Evolutionary conservation across 2,329 filamentous ascomycete species (phyloP).

Genomic region (Calonectria pseudoturangicola): DNA sequence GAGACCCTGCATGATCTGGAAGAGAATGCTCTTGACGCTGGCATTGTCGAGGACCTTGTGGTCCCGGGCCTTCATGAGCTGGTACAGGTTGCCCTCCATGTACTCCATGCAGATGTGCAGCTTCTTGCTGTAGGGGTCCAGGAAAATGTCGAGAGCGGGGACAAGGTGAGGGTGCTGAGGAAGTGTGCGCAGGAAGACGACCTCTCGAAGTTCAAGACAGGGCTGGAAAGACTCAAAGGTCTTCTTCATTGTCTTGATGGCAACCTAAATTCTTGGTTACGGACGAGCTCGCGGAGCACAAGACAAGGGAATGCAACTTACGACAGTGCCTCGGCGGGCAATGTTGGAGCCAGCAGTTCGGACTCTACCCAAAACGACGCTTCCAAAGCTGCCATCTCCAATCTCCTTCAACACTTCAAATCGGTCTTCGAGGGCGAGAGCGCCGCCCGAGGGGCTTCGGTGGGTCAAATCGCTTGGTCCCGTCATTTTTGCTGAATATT

Average conservation of each 20-base stretch:
- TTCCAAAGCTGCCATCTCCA: conserved; percentile 98
- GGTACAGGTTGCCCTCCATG: conserved; percentile 99
- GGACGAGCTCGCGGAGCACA: conserved; percentile 38
- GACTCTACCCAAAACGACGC: conserved; percentile 92
- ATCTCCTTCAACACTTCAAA: conserved; percentile 99
- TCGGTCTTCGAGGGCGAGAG: conserved; percentile 88
- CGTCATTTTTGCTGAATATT: conserved; percentile 76
- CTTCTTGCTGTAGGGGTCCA: conserved; percentile 96
- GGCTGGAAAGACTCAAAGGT: conserved; percentile 93
- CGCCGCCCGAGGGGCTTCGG: conserved; percentile 76
- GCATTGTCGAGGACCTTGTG: conserved; percentile 93
- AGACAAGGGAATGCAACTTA: conserved; percentile 69
- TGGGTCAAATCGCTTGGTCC: conserved; percentile 84
- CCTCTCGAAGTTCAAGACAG: conserved; percentile 95
- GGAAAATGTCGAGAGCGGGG: conserved; percentile 98
- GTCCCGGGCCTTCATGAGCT: conserved; percentile 98
- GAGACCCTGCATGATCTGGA: conserved; percentile 95
- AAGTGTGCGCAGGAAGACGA: conserved; percentile 94
- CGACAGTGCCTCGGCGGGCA: conserved; percentile 92
- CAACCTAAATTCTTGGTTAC: conserved; percentile 77
- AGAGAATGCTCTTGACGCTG: conserved; percentile 98
- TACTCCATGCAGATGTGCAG: conserved; percentile 99
- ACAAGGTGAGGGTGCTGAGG: conserved; percentile 93
- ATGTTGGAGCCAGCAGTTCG: conserved; percentile 92
- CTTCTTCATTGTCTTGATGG: conserved; percentile 99